Evolutionary conservation across 495 filamentous ascomycete species (phyloP), one percentile per base, ranked within the genome.

Genomic region (Venustampulla echinocandica): DNA sequence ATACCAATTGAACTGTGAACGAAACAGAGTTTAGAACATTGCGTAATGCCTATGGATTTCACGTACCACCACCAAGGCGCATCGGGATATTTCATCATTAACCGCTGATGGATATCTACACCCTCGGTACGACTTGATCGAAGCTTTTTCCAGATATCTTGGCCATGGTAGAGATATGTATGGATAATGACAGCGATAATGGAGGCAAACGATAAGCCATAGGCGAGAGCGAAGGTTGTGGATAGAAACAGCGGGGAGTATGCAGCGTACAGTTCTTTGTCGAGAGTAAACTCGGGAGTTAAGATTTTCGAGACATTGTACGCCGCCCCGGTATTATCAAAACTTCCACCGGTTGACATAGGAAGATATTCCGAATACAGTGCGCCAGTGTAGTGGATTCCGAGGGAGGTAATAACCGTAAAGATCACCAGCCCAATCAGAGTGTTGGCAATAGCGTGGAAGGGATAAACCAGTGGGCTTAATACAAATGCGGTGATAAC

Each of bases 141-240:
- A 15, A 40, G n/a, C 18, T 22, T 40, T 9, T 47, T 57, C 71
- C 72, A 75, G 19, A 85, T 71, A 33, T 76, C 72, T 40, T 75
- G 70, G 9, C 81, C 73, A 50, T 85, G 73, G 54, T 82, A 78
- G 22, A 87, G 61, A 33, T 70, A 76, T 2, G 76, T 75, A 49
- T 85, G 77, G 4, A 83, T 71, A 34, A 84, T 66, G 24, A 85
- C 71, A 0, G 79, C 74, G 0, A 76, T 69, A 21, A 85, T 72
- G 22, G 82, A 75, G 4, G 82, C 82, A 54, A 87, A 87, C 0
- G 79, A 80, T 2, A 85, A 62, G 0, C 81, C 82, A 46, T 85
- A 87, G 0, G 74, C 70, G 33, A 82, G 59, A 36, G 76, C 70
- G 52, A 80, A 83, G 0, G 75, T 74, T 21, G 77, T 77, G 59